A percentile compares a stretch with the other conserved stretches of the same genome.
Conservation (phyloP, 108 stramenopile genomes). For the Conticribra weissflogii region DNA sequence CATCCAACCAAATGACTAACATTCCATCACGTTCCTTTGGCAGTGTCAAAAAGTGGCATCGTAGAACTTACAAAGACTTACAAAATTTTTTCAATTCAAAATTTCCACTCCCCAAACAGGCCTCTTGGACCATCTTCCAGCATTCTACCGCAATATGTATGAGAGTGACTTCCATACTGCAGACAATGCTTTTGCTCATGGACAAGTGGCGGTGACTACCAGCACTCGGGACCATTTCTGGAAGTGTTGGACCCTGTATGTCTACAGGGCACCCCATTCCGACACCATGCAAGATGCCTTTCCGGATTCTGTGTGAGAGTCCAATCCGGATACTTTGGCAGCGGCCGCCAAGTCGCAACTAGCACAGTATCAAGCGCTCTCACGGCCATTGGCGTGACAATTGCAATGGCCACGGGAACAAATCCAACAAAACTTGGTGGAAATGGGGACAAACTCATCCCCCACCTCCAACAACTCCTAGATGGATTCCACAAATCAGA, state of each 20-base stretch:
- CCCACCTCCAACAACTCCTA: not conserved
- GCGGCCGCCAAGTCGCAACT: not conserved
- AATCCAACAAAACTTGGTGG: not conserved
- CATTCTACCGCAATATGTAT: not conserved
- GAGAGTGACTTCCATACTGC: not conserved
- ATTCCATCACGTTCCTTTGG: not conserved
- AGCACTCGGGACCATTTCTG: not conserved
- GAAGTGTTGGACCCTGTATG: not conserved
- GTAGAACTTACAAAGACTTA: not conserved
- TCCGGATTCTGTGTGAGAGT: not conserved
- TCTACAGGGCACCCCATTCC: no score
- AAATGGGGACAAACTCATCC: not conserved
- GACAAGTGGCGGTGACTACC: not conserved
- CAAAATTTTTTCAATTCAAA: not conserved
- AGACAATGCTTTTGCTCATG: not conserved
- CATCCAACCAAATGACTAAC: not conserved
- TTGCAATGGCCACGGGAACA: not conserved
- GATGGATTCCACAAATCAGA: not conserved
- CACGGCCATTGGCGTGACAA: slow-evolving; percentile 9
- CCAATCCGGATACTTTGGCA: not conserved
- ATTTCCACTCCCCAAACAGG: not conserved
- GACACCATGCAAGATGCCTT: not conserved
- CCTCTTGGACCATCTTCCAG: not conserved
- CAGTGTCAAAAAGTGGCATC: not conserved
- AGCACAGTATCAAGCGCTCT: not conserved